Evolutionary conservation across 2,329 filamentous ascomycete species (phyloP), one percentile per base, ranked within the genome.

Genomic region (Fusarium sambucinum): DNA sequence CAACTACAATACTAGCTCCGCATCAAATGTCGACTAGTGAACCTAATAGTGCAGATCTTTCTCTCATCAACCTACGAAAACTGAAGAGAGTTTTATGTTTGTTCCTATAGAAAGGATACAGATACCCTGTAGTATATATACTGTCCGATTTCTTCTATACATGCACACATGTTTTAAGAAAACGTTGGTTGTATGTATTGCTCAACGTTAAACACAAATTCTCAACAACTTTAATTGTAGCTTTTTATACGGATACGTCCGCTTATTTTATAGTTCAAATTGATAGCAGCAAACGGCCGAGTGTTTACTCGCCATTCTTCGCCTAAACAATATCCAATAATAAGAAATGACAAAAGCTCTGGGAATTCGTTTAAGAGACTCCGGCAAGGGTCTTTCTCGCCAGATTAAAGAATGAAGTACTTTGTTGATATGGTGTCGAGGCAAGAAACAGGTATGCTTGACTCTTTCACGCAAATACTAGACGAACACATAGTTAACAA

Each of bases 1-100:
- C 29, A 37, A 37, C 12, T 27, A 12, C 30, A 25, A 38, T 38
- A 38, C 21, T 38, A 50, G 42, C 66, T 73, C 61, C 66, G 59
- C 69, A 62, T 48, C 45, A 41, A n/a, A 35, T 50, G 35, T 44
- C 29, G 21, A 35, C 42, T 38, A 59, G 30, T 29, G 19, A 10
- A 37, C 17, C 19, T 11, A 40, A 19, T 21, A 41, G 23, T 50
- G 32, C 9, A 50, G 17, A 27, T 50, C 27, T 27, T 7, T 27
- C 6, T 27, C 6, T 27, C 8, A 9, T 27, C 25, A 7, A 9
- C 8, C 6, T 27, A 8, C 27, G 27, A 27, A 27, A 27, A 9
- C 27, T 7, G 8, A 19, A 16, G 12, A 11, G 17, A 50, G 23
- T 27, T 50, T 19, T 19, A 4, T 19, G 25, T 35, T 37, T 10